A percentile compares a stretch with the other conserved stretches of the same genome.
Evolutionary conservation across 805 yeast genomes (phyloP).

Genomic region (Soucietia sequanensis): DNA sequence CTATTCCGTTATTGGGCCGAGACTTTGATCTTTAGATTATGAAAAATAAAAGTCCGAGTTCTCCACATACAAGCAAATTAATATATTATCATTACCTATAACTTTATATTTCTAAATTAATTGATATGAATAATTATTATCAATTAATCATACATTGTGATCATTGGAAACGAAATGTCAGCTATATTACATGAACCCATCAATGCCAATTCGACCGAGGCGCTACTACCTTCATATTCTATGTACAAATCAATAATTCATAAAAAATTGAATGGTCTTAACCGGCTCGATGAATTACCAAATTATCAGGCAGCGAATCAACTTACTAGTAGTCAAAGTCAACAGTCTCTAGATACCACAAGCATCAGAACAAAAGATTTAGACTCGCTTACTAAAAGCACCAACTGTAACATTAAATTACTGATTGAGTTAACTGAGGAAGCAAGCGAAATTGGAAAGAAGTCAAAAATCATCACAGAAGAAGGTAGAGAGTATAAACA

Average conservation of each 20-base stretch:
- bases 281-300: neutral
- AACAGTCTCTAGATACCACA: neutral
- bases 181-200: too few species aligned
- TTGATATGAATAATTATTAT: too few species aligned
- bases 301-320: neutral
- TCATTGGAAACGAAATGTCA: too few species aligned
- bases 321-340: neutral
- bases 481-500: slow-evolving; percentile 44
- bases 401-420: neutral
- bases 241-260: slow-evolving; percentile 2
- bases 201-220: neutral
- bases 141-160: too few species aligned
- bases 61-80: too few species aligned
- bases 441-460: neutral
- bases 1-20: too few species aligned
- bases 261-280: neutral
- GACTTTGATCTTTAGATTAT: too few species aligned
- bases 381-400: neutral
- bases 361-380: neutral
- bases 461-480: neutral
- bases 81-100: too few species aligned
- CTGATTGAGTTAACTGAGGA: neutral
- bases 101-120: too few species aligned
- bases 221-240: slow-evolving; percentile 3
- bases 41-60: too few species aligned